Percentiles rank a stretch among this genome's conserved stretches.
These are phyloP conservation scores for Venturia carpophila DNA, from an alignment of 2,329 filamentous ascomycete genomes.

Conservation along the genomic window DNA sequence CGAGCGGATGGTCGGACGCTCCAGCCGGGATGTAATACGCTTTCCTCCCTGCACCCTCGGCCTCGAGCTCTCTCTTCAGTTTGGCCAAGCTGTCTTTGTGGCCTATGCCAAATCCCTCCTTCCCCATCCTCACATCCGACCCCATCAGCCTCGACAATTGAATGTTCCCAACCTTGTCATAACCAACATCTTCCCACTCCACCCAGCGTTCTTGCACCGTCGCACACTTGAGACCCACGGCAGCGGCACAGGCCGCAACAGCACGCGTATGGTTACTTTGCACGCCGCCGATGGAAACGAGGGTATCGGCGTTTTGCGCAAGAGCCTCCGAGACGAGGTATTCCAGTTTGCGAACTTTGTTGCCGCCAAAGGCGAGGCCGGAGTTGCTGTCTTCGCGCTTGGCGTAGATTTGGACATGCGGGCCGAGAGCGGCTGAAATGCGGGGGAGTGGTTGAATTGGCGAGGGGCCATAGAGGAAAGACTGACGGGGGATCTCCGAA, in stretches of 20 bases:
- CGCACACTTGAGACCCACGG: constrained; percentile 48
- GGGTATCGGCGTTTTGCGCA: constrained; percentile 49
- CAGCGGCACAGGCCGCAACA: constrained; percentile 55
- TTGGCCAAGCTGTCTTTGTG: constrained; percentile 49
- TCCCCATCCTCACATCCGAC: constrained; percentile 54
- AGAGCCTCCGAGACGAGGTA: constrained; percentile 59
- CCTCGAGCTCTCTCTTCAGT: constrained; percentile 46
- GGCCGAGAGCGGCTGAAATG: constrained; percentile 54
- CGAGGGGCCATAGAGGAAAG: constrained; percentile 58
- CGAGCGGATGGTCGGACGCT: constrained; percentile 60
- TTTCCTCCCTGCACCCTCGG: constrained; percentile 40
- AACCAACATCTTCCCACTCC: constrained; percentile 46
- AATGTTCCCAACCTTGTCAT: constrained; percentile 61
- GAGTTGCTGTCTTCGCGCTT: constrained; percentile 68
- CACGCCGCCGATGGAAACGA: constrained; percentile 59
- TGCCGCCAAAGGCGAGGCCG: constrained; percentile 58
- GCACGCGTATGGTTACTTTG: constrained; percentile 65
- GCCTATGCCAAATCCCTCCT: constrained; percentile 53
- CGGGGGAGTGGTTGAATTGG: constrained; percentile 60
- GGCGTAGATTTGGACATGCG: constrained; percentile 56
- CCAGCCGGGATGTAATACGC: constrained; percentile 65
- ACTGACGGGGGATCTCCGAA: constrained; percentile 47
- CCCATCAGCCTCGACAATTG: constrained; percentile 62
- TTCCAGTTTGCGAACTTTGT: constrained; percentile 64
- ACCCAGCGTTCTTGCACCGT: constrained; percentile 65